These are phyloP conservation scores for Mycena polygramma DNA, from an alignment of 768 basidiomycete genomes.

Conservation along the genomic window DNA sequence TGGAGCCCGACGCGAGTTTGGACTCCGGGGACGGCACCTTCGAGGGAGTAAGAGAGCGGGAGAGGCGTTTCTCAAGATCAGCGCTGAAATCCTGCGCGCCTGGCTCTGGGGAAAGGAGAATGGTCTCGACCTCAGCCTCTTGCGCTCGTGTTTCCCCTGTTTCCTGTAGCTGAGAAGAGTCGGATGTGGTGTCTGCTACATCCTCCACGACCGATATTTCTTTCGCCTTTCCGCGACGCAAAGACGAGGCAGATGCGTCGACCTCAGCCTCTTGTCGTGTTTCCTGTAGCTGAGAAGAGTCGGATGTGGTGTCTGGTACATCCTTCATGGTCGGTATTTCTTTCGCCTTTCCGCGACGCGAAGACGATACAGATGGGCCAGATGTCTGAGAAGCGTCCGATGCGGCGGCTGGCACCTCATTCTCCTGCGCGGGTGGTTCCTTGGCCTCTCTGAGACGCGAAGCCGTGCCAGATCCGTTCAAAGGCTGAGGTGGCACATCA, in stretches of 20 bases:
- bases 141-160: not conserved
- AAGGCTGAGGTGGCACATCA: not conserved
- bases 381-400: not conserved
- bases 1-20: not conserved
- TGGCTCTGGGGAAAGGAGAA: slow-evolving; percentile 32
- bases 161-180: not conserved
- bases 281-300: not conserved
- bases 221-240: too few relatives aligned
- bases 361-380: not conserved
- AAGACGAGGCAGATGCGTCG: too few relatives aligned
- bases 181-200: not conserved
- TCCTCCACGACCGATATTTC: not conserved
- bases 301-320: not conserved
- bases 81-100: slow-evolving; percentile 42
- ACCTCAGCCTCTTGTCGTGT: not conserved
- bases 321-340: too few relatives aligned
- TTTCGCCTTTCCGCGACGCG: too few relatives aligned
- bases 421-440: too few relatives aligned
- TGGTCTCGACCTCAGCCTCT: slow-evolving; percentile 10
- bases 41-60: slow-evolving; percentile 5
- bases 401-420: too few relatives aligned
- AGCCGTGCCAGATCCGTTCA: too few relatives aligned
- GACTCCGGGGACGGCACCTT: not conserved
- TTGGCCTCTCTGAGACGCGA: too few relatives aligned
- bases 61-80: slow-evolving; percentile 7